A percentile compares a stretch with the other conserved stretches of the same genome.
Conservation (phyloP, 1,284 basidiomycete genomes). For the Papiliotrema nemorosa region DNA sequence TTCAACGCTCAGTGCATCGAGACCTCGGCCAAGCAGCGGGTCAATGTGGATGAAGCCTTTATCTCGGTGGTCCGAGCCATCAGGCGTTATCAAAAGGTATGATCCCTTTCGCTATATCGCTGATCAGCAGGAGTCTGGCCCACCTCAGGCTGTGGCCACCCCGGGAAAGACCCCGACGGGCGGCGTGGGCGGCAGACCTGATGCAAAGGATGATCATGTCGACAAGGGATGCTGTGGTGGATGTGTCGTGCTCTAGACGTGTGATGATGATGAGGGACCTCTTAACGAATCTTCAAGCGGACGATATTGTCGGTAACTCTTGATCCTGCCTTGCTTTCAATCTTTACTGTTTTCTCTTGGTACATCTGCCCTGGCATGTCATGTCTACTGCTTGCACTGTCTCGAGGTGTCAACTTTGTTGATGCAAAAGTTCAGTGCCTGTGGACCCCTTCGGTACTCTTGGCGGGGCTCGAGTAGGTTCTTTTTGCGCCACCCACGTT, state of each 20-base stretch:
- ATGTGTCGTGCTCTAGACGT: conserved; percentile 61
- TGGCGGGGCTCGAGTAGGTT: no score
- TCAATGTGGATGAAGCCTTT: conserved; percentile 99
- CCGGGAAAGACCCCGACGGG: conserved; percentile 55
- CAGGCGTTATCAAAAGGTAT: conserved; percentile 87
- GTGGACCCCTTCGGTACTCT: no score
- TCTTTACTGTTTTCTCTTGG: no score
- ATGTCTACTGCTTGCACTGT: no score
- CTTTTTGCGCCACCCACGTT: no score
- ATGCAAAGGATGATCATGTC: conserved; percentile 42
- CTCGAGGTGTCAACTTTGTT: no score
- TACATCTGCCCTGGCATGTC: no score
- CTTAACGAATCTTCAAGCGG: no score
- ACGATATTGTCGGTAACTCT: no score
- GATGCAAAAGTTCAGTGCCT: no score
- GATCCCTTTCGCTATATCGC: conserved; percentile 9
- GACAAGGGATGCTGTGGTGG: conserved; percentile 66
- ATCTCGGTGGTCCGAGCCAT: conserved; percentile 94
- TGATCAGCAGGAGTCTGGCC: conserved; percentile 36
- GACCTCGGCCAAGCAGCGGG: conserved; percentile 96
- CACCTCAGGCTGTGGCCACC: conserved; percentile 30
- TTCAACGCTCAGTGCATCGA: conserved; percentile 98
- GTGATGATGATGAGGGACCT: no score
- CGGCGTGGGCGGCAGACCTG: conserved; percentile 54
- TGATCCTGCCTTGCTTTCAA: no score